Percentiles rank a stretch among this genome's conserved stretches.
phyloP scores from a whole-genome alignment of 257 asterid species.

The Apocynum venetum region DNA sequence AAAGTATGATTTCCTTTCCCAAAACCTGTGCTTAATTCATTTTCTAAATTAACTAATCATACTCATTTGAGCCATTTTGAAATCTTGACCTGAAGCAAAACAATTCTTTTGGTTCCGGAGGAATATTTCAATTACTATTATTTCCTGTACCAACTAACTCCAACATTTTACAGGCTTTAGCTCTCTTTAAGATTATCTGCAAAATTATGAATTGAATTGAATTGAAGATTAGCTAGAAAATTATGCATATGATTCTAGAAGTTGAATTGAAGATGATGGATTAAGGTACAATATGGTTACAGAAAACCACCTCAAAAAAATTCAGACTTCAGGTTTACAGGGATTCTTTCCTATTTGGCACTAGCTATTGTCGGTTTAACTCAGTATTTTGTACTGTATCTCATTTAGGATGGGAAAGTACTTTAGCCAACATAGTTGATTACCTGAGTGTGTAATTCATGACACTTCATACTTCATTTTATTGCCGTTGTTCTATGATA shows the following conservation, averaged over 20 bases:
- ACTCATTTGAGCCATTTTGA: neutral
- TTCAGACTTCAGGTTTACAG: neutral
- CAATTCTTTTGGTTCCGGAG: neutral
- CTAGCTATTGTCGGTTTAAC: neutral
- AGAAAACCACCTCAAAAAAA: neutral
- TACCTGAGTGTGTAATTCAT: neutral
- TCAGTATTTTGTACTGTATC: neutral
- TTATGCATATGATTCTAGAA: neutral
- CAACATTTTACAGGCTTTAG: neutral
- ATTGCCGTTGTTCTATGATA: neutral
- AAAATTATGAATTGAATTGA: neutral
- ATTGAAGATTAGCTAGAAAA: no score
- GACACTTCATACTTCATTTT: neutral
- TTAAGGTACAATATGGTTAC: neutral
- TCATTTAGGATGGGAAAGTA: neutral
- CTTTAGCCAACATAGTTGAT: neutral
- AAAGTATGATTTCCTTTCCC: slow-evolving; percentile 42
- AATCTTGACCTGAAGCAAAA: neutral
- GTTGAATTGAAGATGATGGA: neutral
- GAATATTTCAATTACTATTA: neutral
- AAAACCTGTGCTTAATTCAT: neutral
- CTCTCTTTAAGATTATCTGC: neutral
- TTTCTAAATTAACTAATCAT: neutral
- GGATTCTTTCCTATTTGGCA: neutral
- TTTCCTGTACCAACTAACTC: neutral